Conservation (phyloP, 2,329 filamentous ascomycete genomes). For the Trichoderma sp. region DNA sequence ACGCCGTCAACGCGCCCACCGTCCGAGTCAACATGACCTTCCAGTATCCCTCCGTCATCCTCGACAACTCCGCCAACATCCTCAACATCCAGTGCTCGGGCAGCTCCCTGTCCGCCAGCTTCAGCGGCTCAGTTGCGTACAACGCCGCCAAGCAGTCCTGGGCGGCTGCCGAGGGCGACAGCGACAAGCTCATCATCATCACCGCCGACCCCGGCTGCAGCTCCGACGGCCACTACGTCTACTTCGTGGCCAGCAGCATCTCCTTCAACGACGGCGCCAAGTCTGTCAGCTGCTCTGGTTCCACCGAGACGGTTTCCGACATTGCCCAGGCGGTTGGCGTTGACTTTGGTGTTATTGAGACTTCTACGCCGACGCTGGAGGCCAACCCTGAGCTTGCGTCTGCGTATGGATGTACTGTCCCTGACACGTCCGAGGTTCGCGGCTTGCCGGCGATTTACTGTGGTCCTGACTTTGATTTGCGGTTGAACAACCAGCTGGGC, state of each 20-base stretch:
- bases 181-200: constrained; percentile 6
- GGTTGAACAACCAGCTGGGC: neutral
- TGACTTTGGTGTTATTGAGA: constrained; percentile 11
- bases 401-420: neutral
- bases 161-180: neutral
- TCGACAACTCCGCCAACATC: constrained; percentile 16
- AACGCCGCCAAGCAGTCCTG: constrained; percentile 10
- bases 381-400: constrained; percentile 8
- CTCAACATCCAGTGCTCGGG: constrained; percentile 4
- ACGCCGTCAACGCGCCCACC: constrained; percentile 9
- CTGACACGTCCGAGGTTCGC: neutral
- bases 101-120: neutral
- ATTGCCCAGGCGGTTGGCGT: constrained; percentile 7
- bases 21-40: constrained; percentile 11
- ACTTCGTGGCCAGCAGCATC: constrained; percentile 10
- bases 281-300: constrained; percentile 8
- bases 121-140: neutral
- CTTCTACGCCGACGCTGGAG: neutral
- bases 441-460: constrained; percentile 15
- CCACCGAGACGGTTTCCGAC: neutral
- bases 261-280: neutral
- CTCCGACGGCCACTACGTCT: constrained; percentile 4
- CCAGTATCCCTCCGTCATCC: constrained; percentile 13
- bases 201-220: constrained; percentile 10
- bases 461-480: constrained; percentile 1